These are phyloP conservation scores for Mrakia gelida DNA, from an alignment of 768 basidiomycete genomes.

Conservation along the genomic window DNA sequence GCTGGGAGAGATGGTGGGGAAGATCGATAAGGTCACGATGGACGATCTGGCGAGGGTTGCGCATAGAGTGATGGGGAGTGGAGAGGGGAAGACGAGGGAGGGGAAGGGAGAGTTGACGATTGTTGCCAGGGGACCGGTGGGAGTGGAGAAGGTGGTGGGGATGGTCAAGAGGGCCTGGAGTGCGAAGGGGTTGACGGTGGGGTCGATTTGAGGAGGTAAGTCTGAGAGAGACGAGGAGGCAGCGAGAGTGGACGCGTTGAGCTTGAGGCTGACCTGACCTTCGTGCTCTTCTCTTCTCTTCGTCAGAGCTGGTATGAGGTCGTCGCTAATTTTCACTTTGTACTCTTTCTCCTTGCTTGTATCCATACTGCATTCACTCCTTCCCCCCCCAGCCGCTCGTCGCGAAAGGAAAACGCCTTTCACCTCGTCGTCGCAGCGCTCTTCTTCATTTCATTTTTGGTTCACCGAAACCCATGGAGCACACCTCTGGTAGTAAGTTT, in stretches of 20 bases:
- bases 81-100: conserved; percentile 12
- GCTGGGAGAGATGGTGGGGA: conserved; percentile 24
- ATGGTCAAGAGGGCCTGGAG: conserved; percentile 31
- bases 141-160: conserved; percentile 1
- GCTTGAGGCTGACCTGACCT: neutral
- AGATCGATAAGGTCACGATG: conserved; percentile 30
- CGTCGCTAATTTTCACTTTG: neutral
- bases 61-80: conserved; percentile 21
- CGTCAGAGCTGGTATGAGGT: too few relatives aligned
- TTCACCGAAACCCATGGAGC: too few relatives aligned
- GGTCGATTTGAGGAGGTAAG: conserved; percentile 21
- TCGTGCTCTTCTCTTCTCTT: neutral
- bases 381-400: neutral
- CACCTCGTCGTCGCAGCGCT: too few relatives aligned
- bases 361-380: neutral
- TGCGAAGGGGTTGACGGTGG: conserved; percentile 23
- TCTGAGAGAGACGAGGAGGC: neutral
- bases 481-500: too few relatives aligned
- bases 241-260: neutral
- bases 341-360: conserved; percentile 20
- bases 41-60: conserved; percentile 31
- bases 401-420: neutral
- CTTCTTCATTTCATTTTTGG: too few relatives aligned
- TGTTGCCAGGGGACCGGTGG: conserved; percentile 26
- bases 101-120: conserved; percentile 28